Conservation (phyloP, 208 protist genomes). For the Leishmania aethiopica region DNA sequence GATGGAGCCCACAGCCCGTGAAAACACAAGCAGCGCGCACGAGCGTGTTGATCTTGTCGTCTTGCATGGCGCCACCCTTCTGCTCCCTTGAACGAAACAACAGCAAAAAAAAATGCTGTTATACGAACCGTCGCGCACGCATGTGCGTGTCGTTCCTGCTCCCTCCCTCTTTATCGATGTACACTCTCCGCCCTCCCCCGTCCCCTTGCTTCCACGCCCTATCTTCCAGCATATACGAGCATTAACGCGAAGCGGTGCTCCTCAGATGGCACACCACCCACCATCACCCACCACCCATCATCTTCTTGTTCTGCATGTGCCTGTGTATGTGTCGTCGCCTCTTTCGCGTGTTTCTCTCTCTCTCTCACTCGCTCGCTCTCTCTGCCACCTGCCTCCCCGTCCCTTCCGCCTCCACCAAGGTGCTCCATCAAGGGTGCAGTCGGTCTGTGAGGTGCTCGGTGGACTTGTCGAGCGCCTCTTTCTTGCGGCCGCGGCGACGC, state of each 20-base stretch:
- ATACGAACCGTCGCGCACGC: too few species aligned
- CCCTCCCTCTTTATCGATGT: not conserved
- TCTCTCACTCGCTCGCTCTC: not conserved
- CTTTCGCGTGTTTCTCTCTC: not conserved
- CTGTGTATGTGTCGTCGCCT: not conserved
- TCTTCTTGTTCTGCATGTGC: not conserved
- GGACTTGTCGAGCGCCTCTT: too few species aligned
- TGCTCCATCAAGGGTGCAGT: not conserved
- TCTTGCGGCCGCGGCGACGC: not conserved
- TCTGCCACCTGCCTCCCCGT: not conserved
- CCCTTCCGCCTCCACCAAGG: not conserved
- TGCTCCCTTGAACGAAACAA: not conserved
- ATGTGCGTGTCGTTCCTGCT: not conserved
- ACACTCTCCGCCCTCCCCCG: not conserved
- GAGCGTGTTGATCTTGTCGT: not conserved
- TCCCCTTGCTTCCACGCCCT: too few species aligned
- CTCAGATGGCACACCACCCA: too few species aligned
- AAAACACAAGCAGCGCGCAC: not conserved
- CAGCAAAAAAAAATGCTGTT: not conserved
- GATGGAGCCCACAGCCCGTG: not conserved
- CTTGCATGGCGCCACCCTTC: not conserved
- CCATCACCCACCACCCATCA: not conserved
- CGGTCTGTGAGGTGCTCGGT: not conserved
- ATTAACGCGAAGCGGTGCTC: not conserved
- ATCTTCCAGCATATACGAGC: not conserved